Base-by-base conservation (phyloP, 306 rosid species). In the Ziziphus jujuba region DNA sequence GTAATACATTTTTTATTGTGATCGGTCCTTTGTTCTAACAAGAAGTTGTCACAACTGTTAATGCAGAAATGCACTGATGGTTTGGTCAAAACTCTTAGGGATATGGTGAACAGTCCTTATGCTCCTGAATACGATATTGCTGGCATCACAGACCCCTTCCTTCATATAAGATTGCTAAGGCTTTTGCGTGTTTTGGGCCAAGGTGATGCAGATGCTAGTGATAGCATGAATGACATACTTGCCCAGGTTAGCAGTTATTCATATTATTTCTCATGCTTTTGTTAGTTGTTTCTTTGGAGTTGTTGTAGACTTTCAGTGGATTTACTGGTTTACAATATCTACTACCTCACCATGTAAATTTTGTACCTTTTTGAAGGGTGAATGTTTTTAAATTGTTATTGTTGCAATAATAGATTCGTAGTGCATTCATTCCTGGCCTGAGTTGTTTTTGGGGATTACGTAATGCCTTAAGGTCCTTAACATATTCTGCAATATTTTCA, bases 91-190 rank as follows among this genome's bases (percentile, higher is more conserved):
- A 88, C 89, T 40, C 87, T 93, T 52, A 93, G 70, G 87, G 99
- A 93, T 80, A 73, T 88, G 22, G 97, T 82, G 6, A 90, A 90
- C 79, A 93, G 97, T 76, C 90, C 97, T 59, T 93, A 93, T 77
- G 81, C 97, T 59, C 97, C 99, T 53, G 99, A 93, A 76, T 90
- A 90, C 71, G 99, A 93, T 65, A 77, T 93, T 86, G 90, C 96
- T 71, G 99, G 99, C 81, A 93, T 93, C 77, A 82, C 95, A 0
- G 99, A 93, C 70, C 99, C 99, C 64, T 93, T 93, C 84, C 96
- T 93, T 56, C 99, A 93, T 67, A 88, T 93, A 73, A 89, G 96
- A 72, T 77, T 93, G 87, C 87, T 93, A 77, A 88, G 69, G 81
- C 89, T 93, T 79, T 79, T 93, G 85, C 87, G 92, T 64, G 90